Evolutionary conservation across 306 rosid genomes (phyloP).

Genomic region (Glycine soja): DNA sequence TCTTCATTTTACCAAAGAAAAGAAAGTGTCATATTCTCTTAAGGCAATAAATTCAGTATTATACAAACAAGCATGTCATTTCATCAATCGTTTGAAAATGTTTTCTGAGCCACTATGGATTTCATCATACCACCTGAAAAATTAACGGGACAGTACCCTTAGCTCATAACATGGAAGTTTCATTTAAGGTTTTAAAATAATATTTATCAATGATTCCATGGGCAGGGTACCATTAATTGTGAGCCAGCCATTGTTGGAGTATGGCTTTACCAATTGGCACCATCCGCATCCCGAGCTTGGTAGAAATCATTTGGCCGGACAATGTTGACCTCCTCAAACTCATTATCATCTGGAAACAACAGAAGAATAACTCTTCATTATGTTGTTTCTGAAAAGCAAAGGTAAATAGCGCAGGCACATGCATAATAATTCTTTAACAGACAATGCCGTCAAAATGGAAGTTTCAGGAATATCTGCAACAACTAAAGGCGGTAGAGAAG

Average conservation of each 20-base stretch:
- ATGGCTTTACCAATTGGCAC: slow-evolving; percentile 64
- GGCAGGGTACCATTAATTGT: slow-evolving; percentile 33
- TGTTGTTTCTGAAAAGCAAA: slow-evolving; percentile 13
- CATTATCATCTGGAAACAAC: slow-evolving; percentile 71
- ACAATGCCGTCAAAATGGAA: slow-evolving; percentile 17
- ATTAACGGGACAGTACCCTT: slow-evolving; percentile 13
- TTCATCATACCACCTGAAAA: slow-evolving; percentile 40
- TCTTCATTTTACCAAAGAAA: too few relatives aligned
- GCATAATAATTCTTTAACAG: slow-evolving; percentile 16
- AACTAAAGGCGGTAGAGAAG: neutral
- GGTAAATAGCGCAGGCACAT: slow-evolving; percentile 1
- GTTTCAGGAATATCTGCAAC: neutral
- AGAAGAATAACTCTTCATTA: slow-evolving; percentile 2
- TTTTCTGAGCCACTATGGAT: slow-evolving; percentile 9
- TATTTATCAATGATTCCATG: slow-evolving; percentile 23
- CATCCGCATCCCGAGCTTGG: slow-evolving; percentile 73
- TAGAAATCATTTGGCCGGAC: slow-evolving; percentile 73
- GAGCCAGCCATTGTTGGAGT: slow-evolving; percentile 30
- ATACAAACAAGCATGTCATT: slow-evolving; percentile 34
- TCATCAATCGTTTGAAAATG: slow-evolving; percentile 25
- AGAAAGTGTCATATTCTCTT: neutral
- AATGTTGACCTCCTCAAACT: slow-evolving; percentile 82
- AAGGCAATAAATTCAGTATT: slow-evolving; percentile 1
- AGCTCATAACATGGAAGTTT: slow-evolving; percentile 15
- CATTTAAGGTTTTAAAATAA: slow-evolving; percentile 1